Conservation (phyloP, 2,329 filamentous ascomycete species). For the Aureobasidium zeae region DNA sequence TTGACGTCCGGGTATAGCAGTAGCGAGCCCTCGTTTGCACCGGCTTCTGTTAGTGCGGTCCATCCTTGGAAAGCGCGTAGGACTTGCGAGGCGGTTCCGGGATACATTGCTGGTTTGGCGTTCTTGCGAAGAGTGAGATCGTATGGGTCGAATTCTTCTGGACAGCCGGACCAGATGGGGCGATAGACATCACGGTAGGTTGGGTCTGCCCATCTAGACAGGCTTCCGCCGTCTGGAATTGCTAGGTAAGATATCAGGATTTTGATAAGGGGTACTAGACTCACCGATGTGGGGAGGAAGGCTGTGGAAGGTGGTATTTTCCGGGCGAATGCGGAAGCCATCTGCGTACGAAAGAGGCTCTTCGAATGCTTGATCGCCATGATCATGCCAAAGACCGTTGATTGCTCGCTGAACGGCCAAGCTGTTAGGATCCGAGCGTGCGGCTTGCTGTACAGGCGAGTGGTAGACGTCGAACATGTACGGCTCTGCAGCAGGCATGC, state of each 20-base stretch:
- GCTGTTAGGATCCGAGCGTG: constrained; percentile 8
- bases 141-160: not conserved
- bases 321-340: constrained; percentile 5
- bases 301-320: not conserved
- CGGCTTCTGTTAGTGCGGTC: constrained; percentile 7
- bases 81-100: not conserved
- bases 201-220: constrained; percentile 9
- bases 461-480: constrained; percentile 9
- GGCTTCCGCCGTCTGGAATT: constrained; percentile 1
- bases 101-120: constrained; percentile 1
- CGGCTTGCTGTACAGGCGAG: not conserved
- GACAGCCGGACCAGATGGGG: not conserved
- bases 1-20: constrained; percentile 8
- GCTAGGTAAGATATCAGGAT: not conserved
- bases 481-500: constrained; percentile 2
- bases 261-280: not conserved
- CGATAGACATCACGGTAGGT: constrained; percentile 4
- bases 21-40: constrained; percentile 7
- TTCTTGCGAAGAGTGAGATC: constrained; percentile 4
- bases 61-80: constrained; percentile 7
- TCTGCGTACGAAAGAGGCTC: constrained; percentile 7
- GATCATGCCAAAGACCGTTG: not conserved
- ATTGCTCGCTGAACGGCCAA: constrained; percentile 2
- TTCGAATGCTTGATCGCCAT: not conserved
- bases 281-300: not conserved